Evolutionary conservation across 768 basidiomycete genomes (phyloP).

Genomic region (Hypholoma sublateritium): DNA sequence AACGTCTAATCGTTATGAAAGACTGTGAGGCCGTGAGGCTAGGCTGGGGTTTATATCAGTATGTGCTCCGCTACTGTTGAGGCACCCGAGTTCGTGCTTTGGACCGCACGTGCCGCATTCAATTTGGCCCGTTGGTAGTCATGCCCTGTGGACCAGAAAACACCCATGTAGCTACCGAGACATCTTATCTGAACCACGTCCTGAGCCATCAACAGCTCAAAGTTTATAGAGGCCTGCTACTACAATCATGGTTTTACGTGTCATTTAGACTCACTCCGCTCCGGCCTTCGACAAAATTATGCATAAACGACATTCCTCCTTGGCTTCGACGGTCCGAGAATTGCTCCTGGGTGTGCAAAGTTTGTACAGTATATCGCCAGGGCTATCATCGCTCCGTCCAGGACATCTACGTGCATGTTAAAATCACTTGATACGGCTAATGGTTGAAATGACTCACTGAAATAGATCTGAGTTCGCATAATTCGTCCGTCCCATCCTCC

Average conservation of each 20-base stretch:
- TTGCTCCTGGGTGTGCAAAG: constrained; percentile 25
- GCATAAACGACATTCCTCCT: not conserved
- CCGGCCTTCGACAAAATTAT: not conserved
- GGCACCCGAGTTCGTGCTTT: no score
- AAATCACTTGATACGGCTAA: no score
- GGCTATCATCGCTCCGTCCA: constrained; percentile 28
- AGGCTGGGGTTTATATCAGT: no score
- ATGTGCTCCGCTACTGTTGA: no score
- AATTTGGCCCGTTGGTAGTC: no score
- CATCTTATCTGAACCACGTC: not conserved
- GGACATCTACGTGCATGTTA: constrained; percentile 11
- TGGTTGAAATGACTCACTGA: constrained; percentile 9
- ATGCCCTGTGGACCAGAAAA: no score
- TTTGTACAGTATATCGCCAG: constrained; percentile 30
- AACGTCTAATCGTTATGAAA: no score
- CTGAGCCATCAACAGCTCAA: not conserved
- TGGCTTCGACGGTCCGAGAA: not conserved
- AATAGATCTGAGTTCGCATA: constrained; percentile 36
- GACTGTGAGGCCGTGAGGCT: no score
- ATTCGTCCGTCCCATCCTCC: constrained; percentile 42
- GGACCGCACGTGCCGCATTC: no score
- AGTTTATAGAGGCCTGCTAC: not conserved
- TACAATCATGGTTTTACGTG: not conserved
- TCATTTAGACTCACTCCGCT: not conserved
- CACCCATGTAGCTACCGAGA: no score